Conservation (phyloP, 2,329 filamentous ascomycete genomes). For the Daldinia sp. region DNA sequence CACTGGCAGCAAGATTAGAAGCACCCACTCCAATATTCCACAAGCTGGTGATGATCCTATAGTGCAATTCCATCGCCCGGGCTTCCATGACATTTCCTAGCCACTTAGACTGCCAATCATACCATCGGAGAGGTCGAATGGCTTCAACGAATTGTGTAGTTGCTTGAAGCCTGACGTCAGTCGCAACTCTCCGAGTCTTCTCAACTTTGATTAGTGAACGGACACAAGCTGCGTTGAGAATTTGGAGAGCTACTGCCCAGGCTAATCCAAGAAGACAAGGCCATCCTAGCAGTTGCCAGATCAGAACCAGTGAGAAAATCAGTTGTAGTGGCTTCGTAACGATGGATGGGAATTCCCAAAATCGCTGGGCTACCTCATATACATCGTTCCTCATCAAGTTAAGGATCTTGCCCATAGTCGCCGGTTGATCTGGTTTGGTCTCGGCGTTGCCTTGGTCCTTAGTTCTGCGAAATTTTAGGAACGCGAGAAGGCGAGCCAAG, state of each 20-base stretch:
- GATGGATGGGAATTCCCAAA: constrained; percentile 87
- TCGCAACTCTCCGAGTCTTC: constrained; percentile 75
- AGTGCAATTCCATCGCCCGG: constrained; percentile 74
- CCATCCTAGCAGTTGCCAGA: constrained; percentile 84
- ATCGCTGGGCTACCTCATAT: constrained; percentile 84
- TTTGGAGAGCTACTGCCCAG: constrained; percentile 76
- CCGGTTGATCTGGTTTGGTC: constrained; percentile 64
- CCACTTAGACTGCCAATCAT: constrained; percentile 85
- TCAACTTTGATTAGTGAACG: constrained; percentile 76
- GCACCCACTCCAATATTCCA: constrained; percentile 74
- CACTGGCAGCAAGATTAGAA: constrained; percentile 77
- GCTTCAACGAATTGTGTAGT: constrained; percentile 89
- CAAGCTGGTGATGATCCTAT: constrained; percentile 73
- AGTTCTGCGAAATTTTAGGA: constrained; percentile 45
- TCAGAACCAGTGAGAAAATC: constrained; percentile 77
- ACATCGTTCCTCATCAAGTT: constrained; percentile 87
- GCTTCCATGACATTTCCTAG: constrained; percentile 75
- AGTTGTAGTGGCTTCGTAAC: constrained; percentile 82
- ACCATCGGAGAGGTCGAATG: constrained; percentile 83
- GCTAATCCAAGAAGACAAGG: constrained; percentile 80
- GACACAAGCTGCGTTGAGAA: constrained; percentile 76
- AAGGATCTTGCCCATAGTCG: constrained; percentile 90
- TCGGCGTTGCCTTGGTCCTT: constrained; percentile 42
- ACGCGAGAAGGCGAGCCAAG: constrained; percentile 48
- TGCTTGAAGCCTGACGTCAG: constrained; percentile 82